Conservation (phyloP, 352 stramenopile species). For the Globisporangium rhizosaccharum region DNA sequence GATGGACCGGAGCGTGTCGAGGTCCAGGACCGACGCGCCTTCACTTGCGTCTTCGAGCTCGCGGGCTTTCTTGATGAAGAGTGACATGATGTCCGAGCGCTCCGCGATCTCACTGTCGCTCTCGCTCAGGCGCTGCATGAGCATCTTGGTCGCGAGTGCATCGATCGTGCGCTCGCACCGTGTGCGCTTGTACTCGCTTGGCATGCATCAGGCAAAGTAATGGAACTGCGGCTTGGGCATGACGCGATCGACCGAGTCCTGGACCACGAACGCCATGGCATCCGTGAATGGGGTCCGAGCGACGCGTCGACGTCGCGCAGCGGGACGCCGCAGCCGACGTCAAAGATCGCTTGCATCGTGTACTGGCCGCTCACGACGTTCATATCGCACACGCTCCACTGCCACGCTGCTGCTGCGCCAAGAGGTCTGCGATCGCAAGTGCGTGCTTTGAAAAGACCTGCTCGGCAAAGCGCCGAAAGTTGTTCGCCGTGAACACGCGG, state of each 20-base stretch:
- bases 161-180: slow-evolving; percentile 21
- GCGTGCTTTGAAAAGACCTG: slow-evolving; percentile 47
- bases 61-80: slow-evolving; percentile 51
- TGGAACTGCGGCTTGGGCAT: slow-evolving; percentile 70
- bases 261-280: slow-evolving; percentile 51
- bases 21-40: not conserved
- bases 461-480: slow-evolving; percentile 44
- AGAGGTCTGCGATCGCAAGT: slow-evolving; percentile 16
- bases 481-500: slow-evolving; percentile 79
- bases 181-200: slow-evolving; percentile 42
- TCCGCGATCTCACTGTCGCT: slow-evolving; percentile 19
- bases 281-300: slow-evolving; percentile 34
- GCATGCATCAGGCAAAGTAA: slow-evolving; percentile 49
- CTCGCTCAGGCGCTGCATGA: slow-evolving; percentile 34
- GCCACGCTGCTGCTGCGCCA: not conserved
- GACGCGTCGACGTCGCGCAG: slow-evolving; percentile 26
- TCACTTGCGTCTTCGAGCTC: slow-evolving; percentile 10
- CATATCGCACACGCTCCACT: slow-evolving; percentile 32
- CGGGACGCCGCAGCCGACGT: slow-evolving; percentile 47
- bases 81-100: slow-evolving; percentile 41
- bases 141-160: slow-evolving; percentile 37
- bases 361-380: slow-evolving; percentile 44
- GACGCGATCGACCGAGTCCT: slow-evolving; percentile 46
- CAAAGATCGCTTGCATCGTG: slow-evolving; percentile 54
- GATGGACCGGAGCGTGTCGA: not conserved